These are phyloP conservation scores for Saccharomycodes ludwigii DNA, from an alignment of 805 yeast species.

Conservation along the genomic window DNA sequence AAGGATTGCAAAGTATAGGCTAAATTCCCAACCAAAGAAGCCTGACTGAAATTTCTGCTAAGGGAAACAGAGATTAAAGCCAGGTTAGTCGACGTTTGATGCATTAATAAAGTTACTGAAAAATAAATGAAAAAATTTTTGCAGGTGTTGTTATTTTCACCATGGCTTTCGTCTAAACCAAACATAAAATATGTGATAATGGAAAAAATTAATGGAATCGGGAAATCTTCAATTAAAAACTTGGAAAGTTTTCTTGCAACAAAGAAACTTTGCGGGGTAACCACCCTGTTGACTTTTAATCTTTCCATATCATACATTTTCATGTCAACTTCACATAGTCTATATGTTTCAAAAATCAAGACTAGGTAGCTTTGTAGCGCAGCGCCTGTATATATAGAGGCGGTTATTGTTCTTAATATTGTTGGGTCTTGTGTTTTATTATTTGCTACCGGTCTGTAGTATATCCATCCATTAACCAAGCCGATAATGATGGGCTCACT, in stretches of 20 bases:
- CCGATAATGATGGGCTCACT: conserved; percentile 43
- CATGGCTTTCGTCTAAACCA: conserved; percentile 40
- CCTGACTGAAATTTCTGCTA: conserved; percentile 47
- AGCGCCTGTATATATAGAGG: conserved; percentile 39
- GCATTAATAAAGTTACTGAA: conserved; percentile 42
- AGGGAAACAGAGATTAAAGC: conserved; percentile 33
- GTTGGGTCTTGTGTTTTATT: conserved; percentile 9
- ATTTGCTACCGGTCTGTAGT: conserved; percentile 37
- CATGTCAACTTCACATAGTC: conserved; percentile 43
- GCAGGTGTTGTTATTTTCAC: conserved; percentile 10
- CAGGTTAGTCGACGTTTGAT: conserved; percentile 26
- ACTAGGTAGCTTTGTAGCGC: conserved; percentile 46
- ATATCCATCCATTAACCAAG: conserved; percentile 64
- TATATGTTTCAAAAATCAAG: conserved; percentile 43
- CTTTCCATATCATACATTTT: conserved; percentile 54
- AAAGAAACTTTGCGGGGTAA: conserved; percentile 55
- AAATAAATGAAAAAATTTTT: conserved; percentile 52
- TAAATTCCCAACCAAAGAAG: conserved; percentile 49
- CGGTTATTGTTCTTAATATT: conserved; percentile 41
- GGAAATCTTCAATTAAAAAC: conserved; percentile 54
- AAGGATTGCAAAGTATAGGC: conserved; percentile 61
- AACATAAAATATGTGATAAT: conserved; percentile 63
- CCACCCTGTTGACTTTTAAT: conserved; percentile 42
- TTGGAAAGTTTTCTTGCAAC: conserved; percentile 55
- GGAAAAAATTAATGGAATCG: conserved; percentile 47